phyloP scores from a whole-genome alignment of 768 basidiomycete genomes.

The Serpula lacrymans region DNA sequence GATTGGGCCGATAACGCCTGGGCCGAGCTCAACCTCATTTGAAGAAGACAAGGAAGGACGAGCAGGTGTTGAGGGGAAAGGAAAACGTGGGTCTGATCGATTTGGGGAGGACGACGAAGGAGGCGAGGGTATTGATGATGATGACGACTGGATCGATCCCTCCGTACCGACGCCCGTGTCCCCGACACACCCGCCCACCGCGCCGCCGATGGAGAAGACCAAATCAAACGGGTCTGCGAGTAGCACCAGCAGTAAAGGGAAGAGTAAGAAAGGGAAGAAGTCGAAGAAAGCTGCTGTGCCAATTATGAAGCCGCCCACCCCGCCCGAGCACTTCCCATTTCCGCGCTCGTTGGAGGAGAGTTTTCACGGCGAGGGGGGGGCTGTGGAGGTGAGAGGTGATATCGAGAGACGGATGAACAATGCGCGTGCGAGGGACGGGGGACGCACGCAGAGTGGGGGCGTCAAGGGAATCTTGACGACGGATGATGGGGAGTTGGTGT shows the following conservation, averaged over 20 bases:
- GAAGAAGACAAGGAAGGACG: slow-evolving; percentile 20
- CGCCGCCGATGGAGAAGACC: slow-evolving; percentile 23
- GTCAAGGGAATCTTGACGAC: slow-evolving; percentile 67
- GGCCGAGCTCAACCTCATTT: slow-evolving; percentile 37
- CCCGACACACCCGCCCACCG: slow-evolving; percentile 17
- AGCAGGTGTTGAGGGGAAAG: slow-evolving; percentile 18
- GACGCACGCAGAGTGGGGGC: slow-evolving; percentile 84
- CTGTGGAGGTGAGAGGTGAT: slow-evolving; percentile 16
- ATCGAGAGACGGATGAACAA: slow-evolving; percentile 62
- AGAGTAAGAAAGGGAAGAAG: slow-evolving; percentile 34
- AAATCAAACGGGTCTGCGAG: slow-evolving; percentile 24
- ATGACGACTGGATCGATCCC: slow-evolving; percentile 69
- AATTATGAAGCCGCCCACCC: slow-evolving; percentile 35
- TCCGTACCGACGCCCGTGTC: slow-evolving; percentile 41
- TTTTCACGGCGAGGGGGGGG: slow-evolving; percentile 20
- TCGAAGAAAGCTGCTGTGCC: slow-evolving; percentile 37
- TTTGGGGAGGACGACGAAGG: slow-evolving; percentile 28
- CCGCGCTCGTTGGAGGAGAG: slow-evolving; percentile 48
- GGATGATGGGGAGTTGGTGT: slow-evolving; percentile 21
- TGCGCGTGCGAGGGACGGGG: slow-evolving; percentile 72
- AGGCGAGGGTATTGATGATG: slow-evolving; percentile 36
- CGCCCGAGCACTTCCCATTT: slow-evolving; percentile 56
- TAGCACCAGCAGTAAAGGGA: slow-evolving; percentile 20
- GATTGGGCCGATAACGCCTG: slow-evolving; percentile 67
- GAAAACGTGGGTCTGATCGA: slow-evolving; percentile 11